Evolutionary conservation across 768 basidiomycete genomes (phyloP), one percentile per base, ranked within the genome.

Genomic region (Cyclocybe cylindracea): DNA sequence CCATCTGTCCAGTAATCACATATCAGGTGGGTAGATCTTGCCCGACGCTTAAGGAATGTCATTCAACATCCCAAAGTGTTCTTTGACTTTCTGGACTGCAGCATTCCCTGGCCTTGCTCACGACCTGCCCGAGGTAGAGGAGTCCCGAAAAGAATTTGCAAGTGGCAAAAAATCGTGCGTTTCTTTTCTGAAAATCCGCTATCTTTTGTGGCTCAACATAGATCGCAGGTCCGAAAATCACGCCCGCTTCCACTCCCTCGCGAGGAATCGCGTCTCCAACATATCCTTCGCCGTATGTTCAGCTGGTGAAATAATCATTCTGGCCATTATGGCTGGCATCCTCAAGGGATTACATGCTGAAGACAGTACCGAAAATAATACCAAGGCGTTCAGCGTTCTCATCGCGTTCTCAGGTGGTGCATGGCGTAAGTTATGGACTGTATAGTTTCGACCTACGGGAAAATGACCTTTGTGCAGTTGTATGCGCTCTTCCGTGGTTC

Each of bases 51-150:
- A 5, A 24, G 24, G 24, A 24, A 24, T 4, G 10, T 13, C 14
- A 31, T 18, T 46, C 5, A 49, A 24, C 13, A 36, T 36, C 46
- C 8, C 34, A 10, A 44, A 87, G 82, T 81, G 86, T 49, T 73
- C 85, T 31, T 65, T 90, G 48, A 90, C 89, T 0, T 91, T 91
- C 67, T 91, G 87, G 88, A 87, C 86, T 0, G 89, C 89, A 10
- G 89, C 89, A 10, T 90, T 91, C 63, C 87, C 89, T 0, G 88
- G 86, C 13, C 74, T 91, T 11, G 84, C 85, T 18, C 77, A 82
- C 7, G 80, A 90, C 63, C 76, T 89, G 24, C 84, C 86, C 0
- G 83, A 88, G 58, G 80, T 91, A n/a, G 74, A 79, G 54, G 65
- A 73, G 44, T 87, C 85, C 2, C 68, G 73, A 4, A 51, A 48